Base-by-base conservation (phyloP, 306 rosid species). In the Vachellia pachyceras region DNA sequence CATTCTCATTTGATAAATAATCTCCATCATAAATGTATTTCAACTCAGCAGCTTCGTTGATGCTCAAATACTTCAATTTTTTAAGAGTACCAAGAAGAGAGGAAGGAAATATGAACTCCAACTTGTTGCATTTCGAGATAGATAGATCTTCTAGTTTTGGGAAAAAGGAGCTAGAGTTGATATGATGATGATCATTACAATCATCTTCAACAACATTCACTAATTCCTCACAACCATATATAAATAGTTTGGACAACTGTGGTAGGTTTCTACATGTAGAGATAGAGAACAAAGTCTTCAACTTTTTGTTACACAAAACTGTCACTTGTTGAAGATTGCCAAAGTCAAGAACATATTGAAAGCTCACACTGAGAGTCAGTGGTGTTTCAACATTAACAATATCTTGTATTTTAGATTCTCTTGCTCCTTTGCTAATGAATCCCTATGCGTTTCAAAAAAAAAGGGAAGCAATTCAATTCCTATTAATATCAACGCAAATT, bases 271-370 rank as follows among this genome's bases (percentile, higher is more conserved):
- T 9, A 2, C 15, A 58, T 10, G 36, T 5, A 58, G 65, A 23
- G 35, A 23, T 10, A 23, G 65, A 22, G 37, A 58, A 58, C 15
- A 58, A 1, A 23, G 65, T 10, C 11, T 3, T 58, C 33, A 58
- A 23, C 35, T 8, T 22, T 9, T 0, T 6, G 0, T 0, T 6
- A n/a, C n/a, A n/a, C n/a, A n/a, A 0, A 0, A 57, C 22, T 7
- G 0, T 0, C 22, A 57, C 9, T 22, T 0, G 2, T 3, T 22
- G 0, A 10, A 20, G 64, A 57, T 22, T 57, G 13, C 22, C 15
- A 6, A 57, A 10, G 35, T 22, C 22, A 14, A 57, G 64, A 57
- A 20, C 25, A 57, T 57, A 18, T 6, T 57, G 12, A 14, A 22
- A 6, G 6, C 35, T 15, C 33, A 8, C 14, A 22, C 0, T 57